A percentile compares a stretch with the other conserved stretches of the same genome.
These are phyloP conservation scores for Cantharellus anzutake DNA, from an alignment of 768 basidiomycete genomes.

Conservation along the genomic window DNA sequence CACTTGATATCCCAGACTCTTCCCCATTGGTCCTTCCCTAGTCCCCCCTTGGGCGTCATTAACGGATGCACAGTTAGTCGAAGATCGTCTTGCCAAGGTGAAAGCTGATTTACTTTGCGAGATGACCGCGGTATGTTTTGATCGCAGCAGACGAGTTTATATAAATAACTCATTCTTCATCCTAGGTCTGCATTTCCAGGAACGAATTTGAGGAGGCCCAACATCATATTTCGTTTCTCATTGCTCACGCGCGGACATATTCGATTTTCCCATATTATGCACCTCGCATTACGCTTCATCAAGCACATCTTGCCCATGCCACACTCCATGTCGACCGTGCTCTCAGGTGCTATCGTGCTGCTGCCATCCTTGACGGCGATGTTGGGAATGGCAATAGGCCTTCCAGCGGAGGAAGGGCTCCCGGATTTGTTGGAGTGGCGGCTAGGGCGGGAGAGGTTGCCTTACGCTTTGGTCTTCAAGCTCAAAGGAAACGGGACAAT, in stretches of 20 bases:
- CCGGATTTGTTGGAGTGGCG: slow-evolving; percentile 26
- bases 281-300: slow-evolving; percentile 43
- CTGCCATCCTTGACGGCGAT: slow-evolving; percentile 28
- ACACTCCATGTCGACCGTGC: slow-evolving; percentile 35
- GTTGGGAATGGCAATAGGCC: slow-evolving; percentile 3
- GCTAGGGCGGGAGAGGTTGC: slow-evolving; percentile 35
- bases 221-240: slow-evolving; percentile 28
- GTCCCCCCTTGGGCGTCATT: slow-evolving; percentile 38
- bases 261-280: slow-evolving; percentile 37
- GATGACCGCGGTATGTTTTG: slow-evolving; percentile 34
- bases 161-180: neutral
- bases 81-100: slow-evolving; percentile 34
- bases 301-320: slow-evolving; percentile 60
- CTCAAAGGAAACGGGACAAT: neutral
- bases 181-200: slow-evolving; percentile 43
- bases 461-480: slow-evolving; percentile 28
- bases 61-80: slow-evolving; percentile 30
- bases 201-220: slow-evolving; percentile 50
- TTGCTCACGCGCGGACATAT: slow-evolving; percentile 42
- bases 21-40: slow-evolving; percentile 12
- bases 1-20: neutral
- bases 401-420: neutral
- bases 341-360: slow-evolving; percentile 40
- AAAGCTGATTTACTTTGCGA: slow-evolving; percentile 58
- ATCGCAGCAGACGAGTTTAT: neutral